Evolutionary conservation across 2,329 filamentous ascomycete species (phyloP).

Genomic region (Colletotrichum sp.): DNA sequence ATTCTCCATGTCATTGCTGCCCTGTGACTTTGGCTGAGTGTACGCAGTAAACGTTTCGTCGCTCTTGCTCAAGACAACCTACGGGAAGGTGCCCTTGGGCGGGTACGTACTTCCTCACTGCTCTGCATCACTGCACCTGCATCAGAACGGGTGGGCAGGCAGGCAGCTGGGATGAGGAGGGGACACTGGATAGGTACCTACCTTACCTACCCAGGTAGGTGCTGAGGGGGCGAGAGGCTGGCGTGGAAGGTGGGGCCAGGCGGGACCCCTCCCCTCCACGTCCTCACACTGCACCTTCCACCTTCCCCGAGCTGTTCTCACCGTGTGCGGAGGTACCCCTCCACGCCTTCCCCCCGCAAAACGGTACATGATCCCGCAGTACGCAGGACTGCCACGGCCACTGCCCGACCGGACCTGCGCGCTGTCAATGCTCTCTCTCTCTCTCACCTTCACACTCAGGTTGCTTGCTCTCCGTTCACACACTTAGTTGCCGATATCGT

Average conservation of each 20-base stretch:
- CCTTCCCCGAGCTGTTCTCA: neutral
- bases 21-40: neutral
- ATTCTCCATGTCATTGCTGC: neutral
- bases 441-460: neutral
- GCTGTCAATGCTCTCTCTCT: neutral
- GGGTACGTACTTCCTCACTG: neutral
- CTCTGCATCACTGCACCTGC: neutral
- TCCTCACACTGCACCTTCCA: neutral
- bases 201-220: no score
- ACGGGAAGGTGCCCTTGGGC: neutral
- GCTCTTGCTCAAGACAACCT: neutral
- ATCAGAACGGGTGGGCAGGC: neutral
- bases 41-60: neutral
- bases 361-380: neutral
- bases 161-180: neutral
- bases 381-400: neutral
- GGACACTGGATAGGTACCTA: neutral
- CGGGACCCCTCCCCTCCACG: neutral
- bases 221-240: neutral
- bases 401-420: neutral
- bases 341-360: neutral
- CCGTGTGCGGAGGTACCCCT: neutral
- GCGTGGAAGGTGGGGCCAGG: slow-evolving; percentile 2
- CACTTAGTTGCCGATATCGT: neutral
- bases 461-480: neutral